A percentile compares a stretch with the other conserved stretches of the same genome.
Conservation (phyloP, 192 early-diverging fungal species). For the Gryganskiella cystojenkinii region DNA sequence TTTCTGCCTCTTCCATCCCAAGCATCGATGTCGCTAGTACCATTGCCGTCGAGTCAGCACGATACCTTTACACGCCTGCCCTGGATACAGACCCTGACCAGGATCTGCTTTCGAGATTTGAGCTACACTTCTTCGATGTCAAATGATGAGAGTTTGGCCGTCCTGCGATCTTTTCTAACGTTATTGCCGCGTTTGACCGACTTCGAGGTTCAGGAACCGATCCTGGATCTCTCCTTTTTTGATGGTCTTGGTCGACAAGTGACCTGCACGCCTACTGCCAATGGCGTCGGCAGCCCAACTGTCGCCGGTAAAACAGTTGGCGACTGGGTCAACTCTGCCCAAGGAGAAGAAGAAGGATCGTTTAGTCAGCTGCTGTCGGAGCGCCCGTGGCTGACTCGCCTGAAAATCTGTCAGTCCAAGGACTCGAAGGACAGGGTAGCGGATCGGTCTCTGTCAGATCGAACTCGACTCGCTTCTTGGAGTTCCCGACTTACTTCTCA, state of each 20-base stretch:
- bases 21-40: not conserved
- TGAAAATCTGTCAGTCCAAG: not conserved
- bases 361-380: not conserved
- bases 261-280: not conserved
- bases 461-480: not conserved
- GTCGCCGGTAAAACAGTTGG: too few species aligned
- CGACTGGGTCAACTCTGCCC: not conserved
- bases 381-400: constrained; percentile 6
- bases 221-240: constrained; percentile 5
- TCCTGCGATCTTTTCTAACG: not conserved
- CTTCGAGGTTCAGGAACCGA: not conserved
- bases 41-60: not conserved
- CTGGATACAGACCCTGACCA: constrained; percentile 1
- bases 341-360: constrained; percentile 1
- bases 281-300: too few species aligned
- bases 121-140: not conserved
- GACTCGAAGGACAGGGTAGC: not conserved
- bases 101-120: not conserved
- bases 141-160: not conserved
- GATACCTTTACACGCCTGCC: not conserved
- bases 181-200: not conserved
- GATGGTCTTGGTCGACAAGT: not conserved
- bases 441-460: not conserved
- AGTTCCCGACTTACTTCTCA: not conserved
- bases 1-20: not conserved